Evolutionary conservation across 192 early-diverging fungal genomes (phyloP).

Genomic region (Coemansia sp.): DNA sequence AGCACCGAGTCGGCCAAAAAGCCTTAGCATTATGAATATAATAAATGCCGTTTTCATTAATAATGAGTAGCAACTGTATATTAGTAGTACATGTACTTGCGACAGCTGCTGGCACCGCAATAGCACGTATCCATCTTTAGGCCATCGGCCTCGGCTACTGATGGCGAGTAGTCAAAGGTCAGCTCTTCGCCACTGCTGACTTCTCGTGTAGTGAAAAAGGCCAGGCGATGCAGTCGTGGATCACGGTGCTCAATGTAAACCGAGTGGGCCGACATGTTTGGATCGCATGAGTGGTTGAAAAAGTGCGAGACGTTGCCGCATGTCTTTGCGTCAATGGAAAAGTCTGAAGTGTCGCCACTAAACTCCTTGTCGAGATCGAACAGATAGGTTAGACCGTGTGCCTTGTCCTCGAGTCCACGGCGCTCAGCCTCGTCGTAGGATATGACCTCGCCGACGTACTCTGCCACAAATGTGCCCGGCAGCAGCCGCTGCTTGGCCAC

Average conservation of each 20-base stretch:
- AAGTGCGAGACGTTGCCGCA: conserved; percentile 94
- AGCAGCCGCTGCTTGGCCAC: conserved; percentile 18
- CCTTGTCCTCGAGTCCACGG: conserved; percentile 47
- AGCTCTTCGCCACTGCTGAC: conserved; percentile 76
- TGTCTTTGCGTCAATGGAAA: conserved; percentile 92
- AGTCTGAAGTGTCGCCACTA: conserved; percentile 88
- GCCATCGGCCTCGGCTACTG: not conserved
- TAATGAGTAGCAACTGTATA: not conserved
- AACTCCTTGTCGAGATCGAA: conserved; percentile 81
- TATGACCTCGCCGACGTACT: conserved; percentile 97
- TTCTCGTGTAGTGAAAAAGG: conserved; percentile 84
- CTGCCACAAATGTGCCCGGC: conserved; percentile 84
- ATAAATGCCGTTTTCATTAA: not conserved
- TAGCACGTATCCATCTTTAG: conserved; percentile 21
- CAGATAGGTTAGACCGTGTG: conserved; percentile 47
- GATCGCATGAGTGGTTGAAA: conserved; percentile 97
- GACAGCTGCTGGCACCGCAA: conserved; percentile 35
- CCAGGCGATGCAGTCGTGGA: conserved; percentile 77
- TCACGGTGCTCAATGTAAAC: conserved; percentile 81
- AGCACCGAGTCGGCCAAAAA: conserved; percentile 9
- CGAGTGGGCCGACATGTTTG: conserved; percentile 70
- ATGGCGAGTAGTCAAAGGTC: conserved; percentile 77
- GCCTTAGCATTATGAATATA: conserved; percentile 4
- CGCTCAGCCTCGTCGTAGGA: conserved; percentile 76
- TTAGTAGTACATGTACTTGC: conserved; percentile 28